phyloP scores from a whole-genome alignment of 2,329 filamentous ascomycete species.

The Cladophialophora chaetospira region DNA sequence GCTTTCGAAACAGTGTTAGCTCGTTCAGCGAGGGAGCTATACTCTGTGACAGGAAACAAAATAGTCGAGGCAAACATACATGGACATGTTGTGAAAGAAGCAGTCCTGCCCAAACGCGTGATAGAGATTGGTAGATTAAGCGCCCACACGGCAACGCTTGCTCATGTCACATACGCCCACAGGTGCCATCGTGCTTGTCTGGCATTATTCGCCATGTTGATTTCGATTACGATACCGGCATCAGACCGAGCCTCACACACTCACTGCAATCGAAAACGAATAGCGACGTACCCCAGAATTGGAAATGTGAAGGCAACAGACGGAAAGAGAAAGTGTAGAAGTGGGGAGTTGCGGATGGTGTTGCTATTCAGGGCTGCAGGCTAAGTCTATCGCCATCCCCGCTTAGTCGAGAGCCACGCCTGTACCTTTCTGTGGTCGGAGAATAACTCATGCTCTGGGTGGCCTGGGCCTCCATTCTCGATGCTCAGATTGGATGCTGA shows the following conservation, averaged over 20 bases:
- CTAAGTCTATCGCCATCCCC: conserved; percentile 2
- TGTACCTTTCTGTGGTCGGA: conserved; percentile 5
- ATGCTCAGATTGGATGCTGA: conserved; percentile 11
- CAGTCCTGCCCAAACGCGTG: conserved; percentile 8
- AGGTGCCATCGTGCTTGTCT: conserved; percentile 1
- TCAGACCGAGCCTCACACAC: background rate
- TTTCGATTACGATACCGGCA: background rate
- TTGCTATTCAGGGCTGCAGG: conserved; percentile 26
- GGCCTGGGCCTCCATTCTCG: background rate
- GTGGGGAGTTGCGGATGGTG: conserved; percentile 8
- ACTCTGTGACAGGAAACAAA: conserved; percentile 10
- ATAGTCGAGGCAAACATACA: conserved; percentile 21
- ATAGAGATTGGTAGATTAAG: conserved; percentile 29
- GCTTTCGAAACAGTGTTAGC: conserved; percentile 25
- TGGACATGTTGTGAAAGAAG: conserved; percentile 20
- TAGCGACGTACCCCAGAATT: background rate
- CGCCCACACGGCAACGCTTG: conserved; percentile 23
- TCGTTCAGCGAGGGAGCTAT: background rate
- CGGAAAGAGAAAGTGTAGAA: background rate
- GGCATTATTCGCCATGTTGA: conserved; percentile 10
- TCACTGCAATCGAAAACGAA: conserved; percentile 3
- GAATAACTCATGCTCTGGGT: conserved; percentile 12
- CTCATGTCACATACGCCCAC: conserved; percentile 25
- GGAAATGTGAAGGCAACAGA: background rate
- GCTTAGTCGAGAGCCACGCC: background rate